These are phyloP conservation scores for Auriscalpium microsporum DNA, from an alignment of 768 basidiomycete genomes.

Conservation along the genomic window DNA sequence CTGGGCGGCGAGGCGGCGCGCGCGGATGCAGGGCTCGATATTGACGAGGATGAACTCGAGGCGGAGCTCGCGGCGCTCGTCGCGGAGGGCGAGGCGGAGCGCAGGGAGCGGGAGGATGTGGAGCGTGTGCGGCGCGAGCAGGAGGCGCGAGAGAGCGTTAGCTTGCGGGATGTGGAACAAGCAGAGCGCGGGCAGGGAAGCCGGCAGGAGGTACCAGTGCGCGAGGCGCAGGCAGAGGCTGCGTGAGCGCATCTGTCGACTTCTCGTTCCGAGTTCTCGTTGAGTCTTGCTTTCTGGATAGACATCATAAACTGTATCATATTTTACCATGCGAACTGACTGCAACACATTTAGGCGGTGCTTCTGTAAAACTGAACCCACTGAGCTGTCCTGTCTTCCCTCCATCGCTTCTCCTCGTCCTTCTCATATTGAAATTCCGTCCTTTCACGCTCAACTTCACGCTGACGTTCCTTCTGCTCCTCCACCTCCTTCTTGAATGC, in stretches of 20 bases:
- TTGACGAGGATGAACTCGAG: constrained; percentile 51
- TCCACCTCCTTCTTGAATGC: no score
- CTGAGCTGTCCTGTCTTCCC: no score
- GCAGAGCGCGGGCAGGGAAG: background rate
- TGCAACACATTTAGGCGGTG: no score
- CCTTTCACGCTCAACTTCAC: no score
- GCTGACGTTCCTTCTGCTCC: no score
- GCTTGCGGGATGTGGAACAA: background rate
- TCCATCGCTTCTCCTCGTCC: no score
- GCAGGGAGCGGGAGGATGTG: constrained; percentile 8
- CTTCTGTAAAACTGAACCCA: no score
- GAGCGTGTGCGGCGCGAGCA: constrained; percentile 5
- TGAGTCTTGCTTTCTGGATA: no score
- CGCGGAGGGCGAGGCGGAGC: constrained; percentile 32
- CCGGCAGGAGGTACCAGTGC: background rate
- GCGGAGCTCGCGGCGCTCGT: constrained; percentile 57
- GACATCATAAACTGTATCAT: no score
- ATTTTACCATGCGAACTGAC: no score
- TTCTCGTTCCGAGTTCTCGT: no score
- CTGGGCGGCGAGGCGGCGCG: constrained; percentile 47
- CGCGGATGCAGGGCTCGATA: constrained; percentile 37
- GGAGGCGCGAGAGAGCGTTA: constrained; percentile 3
- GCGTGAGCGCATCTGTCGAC: background rate
- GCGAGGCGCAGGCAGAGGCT: background rate
- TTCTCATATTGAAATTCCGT: no score